Percentiles rank a stretch among this genome's conserved stretches.
phyloP scores from a whole-genome alignment of 2,329 filamentous ascomycete species.

The Fulvia fulva region DNA sequence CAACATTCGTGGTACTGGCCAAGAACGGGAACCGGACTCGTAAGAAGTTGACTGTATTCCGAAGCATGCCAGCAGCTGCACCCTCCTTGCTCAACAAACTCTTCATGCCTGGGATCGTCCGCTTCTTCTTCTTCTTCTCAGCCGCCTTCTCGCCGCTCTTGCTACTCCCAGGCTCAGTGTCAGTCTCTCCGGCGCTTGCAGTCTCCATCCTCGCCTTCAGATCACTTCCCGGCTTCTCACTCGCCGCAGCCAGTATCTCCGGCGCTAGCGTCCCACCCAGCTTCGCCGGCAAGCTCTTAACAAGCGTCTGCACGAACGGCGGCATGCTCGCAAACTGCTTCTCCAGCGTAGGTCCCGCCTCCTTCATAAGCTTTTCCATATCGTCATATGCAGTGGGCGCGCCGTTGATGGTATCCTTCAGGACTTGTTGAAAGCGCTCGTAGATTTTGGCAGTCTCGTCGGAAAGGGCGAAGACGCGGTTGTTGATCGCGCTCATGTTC shows the following conservation, averaged over 20 bases:
- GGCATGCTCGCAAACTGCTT: conserved; percentile 67
- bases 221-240: conserved; percentile 58
- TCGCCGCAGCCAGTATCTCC: conserved; percentile 76
- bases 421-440: conserved; percentile 78
- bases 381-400: conserved; percentile 92
- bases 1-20: conserved; percentile 76
- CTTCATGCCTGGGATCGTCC: conserved; percentile 68
- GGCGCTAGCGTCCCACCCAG: conserved; percentile 72
- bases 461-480: conserved; percentile 79
- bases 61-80: conserved; percentile 77
- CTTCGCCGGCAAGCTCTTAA: conserved; percentile 78
- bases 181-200: conserved; percentile 32
- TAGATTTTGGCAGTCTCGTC: conserved; percentile 78
- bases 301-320: conserved; percentile 75
- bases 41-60: conserved; percentile 85
- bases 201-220: conserved; percentile 32
- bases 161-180: conserved; percentile 37
- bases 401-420: conserved; percentile 88
- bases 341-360: conserved; percentile 61
- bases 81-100: conserved; percentile 81
- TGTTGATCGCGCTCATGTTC: conserved; percentile 78
- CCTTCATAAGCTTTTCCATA: conserved; percentile 65
- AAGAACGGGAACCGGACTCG: conserved; percentile 86
- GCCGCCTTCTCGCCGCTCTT: conserved; percentile 30
- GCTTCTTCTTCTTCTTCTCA: conserved; percentile 53